phyloP scores from a whole-genome alignment of 2,329 filamentous ascomycete species.

The Aspergillus sp. region DNA sequence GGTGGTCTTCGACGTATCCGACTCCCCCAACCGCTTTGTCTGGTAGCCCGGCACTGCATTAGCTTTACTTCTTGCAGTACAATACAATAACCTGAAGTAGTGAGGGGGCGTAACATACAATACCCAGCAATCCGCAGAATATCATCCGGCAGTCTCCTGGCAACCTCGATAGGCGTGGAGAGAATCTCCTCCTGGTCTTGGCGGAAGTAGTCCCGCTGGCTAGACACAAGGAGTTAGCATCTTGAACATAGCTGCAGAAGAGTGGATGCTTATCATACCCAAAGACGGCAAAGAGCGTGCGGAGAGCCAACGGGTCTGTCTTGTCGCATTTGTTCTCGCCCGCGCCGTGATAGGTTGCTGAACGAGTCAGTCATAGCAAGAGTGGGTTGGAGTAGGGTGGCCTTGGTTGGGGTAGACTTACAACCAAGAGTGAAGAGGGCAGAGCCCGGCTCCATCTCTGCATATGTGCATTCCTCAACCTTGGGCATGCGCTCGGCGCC shows the following conservation, averaged over 20 bases:
- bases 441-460: conserved; percentile 9
- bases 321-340: conserved; percentile 6
- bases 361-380: background rate
- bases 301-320: background rate
- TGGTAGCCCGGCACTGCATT: background rate
- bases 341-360: conserved; percentile 7
- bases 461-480: conserved; percentile 7
- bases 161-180: conserved; percentile 4
- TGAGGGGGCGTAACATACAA: background rate
- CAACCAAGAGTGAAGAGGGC: conserved; percentile 4
- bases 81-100: background rate
- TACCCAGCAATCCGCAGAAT: conserved; percentile 5
- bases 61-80: background rate
- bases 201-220: conserved; percentile 8
- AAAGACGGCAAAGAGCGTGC: conserved; percentile 5
- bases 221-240: background rate
- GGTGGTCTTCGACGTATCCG: conserved; percentile 10
- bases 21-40: conserved; percentile 5
- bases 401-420: background rate
- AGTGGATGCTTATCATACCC: background rate
- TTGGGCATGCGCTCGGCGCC: conserved; percentile 2
- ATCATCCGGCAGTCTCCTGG: background rate
- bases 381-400: no score
- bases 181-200: conserved; percentile 4
- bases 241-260: background rate